phyloP scores from a whole-genome alignment of 257 asterid species.

The Fraxinus anomala region DNA sequence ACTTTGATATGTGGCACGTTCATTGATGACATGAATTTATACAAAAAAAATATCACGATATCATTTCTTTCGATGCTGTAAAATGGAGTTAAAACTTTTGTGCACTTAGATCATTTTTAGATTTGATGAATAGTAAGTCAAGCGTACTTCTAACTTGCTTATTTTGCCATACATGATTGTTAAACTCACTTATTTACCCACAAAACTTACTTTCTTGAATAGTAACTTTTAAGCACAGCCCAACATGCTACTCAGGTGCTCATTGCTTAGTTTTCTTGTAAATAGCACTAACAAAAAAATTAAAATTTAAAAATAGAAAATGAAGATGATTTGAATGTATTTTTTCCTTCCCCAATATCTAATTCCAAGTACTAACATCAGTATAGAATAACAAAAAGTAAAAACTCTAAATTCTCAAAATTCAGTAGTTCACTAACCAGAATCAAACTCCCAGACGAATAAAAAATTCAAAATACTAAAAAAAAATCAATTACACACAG shows the following conservation, averaged over 20 bases:
- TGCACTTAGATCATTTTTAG: not conserved
- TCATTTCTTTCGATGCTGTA: not conserved
- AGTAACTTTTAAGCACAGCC: not conserved
- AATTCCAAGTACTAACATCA: not conserved
- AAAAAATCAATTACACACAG: not conserved
- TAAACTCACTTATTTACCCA: not conserved
- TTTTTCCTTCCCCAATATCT: not conserved
- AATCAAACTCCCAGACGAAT: slow-evolving; percentile 16
- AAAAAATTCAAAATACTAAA: slow-evolving; percentile 12
- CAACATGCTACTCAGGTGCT: not conserved
- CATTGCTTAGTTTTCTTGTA: not conserved
- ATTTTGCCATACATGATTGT: slow-evolving; percentile 17
- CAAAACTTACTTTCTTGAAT: not conserved
- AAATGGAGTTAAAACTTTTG: not conserved
- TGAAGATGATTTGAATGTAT: not conserved
- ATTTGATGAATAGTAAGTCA: not conserved
- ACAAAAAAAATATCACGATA: not conserved
- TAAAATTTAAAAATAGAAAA: too few species aligned
- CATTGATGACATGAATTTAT: not conserved
- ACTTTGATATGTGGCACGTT: not conserved
- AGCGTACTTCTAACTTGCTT: not conserved
- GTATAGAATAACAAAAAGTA: not conserved
- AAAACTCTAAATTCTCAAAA: slow-evolving; percentile 27
- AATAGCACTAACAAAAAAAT: not conserved
- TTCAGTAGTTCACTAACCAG: slow-evolving; percentile 9